Evolutionary conservation across 495 filamentous ascomycete species (phyloP), one percentile per base, ranked within the genome.

Genomic region (Neurospora pannonica): DNA sequence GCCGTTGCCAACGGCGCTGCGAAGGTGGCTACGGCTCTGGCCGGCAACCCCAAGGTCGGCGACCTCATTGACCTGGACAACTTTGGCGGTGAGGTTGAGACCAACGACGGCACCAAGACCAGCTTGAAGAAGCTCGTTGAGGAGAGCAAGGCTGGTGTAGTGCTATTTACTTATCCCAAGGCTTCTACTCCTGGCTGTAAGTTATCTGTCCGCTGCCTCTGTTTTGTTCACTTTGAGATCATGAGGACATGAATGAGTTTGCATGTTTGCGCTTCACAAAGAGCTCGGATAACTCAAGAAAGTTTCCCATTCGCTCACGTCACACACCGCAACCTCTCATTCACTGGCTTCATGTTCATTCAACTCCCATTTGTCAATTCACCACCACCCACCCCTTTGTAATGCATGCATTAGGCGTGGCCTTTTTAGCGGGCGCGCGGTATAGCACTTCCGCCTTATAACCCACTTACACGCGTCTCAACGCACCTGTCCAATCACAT

Each of bases 131-230:
- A 86, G 72, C 88, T 99, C 34, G 89, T 98, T 19, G 92, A 93
- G 54, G 87, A 90, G 76, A 95, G 94, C 85, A 91, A 94, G 83
- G 86, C 87, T 70, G 95, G 96, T 28, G 92, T 98, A 31, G 92
- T 97, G 19, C 82, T 99, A 38, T 98, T 99, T 81, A 97, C 94
- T 40, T 99, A 98, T 80, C 96, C 96, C 38, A 97, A 92, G 85
- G 96, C 96, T 74, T 95, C 92, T 13, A 99, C 96, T 37, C 93
- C 93, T 37, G 96, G 97, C 73, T 99, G 96, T 97, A 91, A 89
- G 94, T 89, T 72, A 70, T 38, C 74, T 7, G 0, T 48, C 31
- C n/a, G 40, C 31, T 24, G 24, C 8, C n/a, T 69, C 7, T 39
- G 21, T 75, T 72, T 38, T 70, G 54, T 76, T 10, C 24, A 21